Base-by-base conservation (phyloP, 225 moss, liverwort and hornwort genomes). In the Bryum argenteum region DNA sequence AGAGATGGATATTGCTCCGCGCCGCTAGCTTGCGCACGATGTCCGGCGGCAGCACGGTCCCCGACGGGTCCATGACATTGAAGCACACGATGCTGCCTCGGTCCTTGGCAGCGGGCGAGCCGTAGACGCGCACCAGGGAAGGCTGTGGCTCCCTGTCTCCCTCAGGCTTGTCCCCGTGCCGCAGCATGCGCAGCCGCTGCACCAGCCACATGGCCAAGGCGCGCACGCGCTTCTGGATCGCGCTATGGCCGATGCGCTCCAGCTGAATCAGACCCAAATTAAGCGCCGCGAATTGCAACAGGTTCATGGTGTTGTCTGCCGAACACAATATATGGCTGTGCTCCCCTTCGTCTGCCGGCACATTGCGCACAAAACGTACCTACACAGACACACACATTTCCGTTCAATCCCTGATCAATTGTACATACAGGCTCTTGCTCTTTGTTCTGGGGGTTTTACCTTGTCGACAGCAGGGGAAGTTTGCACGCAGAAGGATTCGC, bases 51-150 rank as follows among this genome's bases (percentile, higher is more conserved):
- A 95, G 52, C 21, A 83, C 56, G 2, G 69, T 69, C 18, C 89
- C 89, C 12, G 95, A 87, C 19, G 85, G 81, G 1, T 95, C 95
- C 39, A 95, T 69, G 47, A 95, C 80, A 40, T 70, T 91, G 82
- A 95, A 95, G 2, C 88, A 70, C 45, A 95, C 54, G 7, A 95
- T 84, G 73, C 76, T 93, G 12, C 95, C 91, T 39, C 88, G 78
- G 73, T 87, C 78, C 54, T 75, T 78, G 2, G 80, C 55, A 1
- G 75, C 84, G 4, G 63, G 80, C 39, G 92, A 88, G 56, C 95
- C 91, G 42, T 91, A 89, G 2, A 95, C 84, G 6, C 87, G 76
- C 23, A 86, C 41, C 47, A 95, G 84, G 10, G 71, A 77, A 20
- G 68, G 54, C 13, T 74, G 81, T 19, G 64, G 43, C 37, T 82